Evolutionary conservation across 257 asterid genomes (phyloP), one percentile per base, ranked within the genome.

Genomic region (Solanum paucissectum): DNA sequence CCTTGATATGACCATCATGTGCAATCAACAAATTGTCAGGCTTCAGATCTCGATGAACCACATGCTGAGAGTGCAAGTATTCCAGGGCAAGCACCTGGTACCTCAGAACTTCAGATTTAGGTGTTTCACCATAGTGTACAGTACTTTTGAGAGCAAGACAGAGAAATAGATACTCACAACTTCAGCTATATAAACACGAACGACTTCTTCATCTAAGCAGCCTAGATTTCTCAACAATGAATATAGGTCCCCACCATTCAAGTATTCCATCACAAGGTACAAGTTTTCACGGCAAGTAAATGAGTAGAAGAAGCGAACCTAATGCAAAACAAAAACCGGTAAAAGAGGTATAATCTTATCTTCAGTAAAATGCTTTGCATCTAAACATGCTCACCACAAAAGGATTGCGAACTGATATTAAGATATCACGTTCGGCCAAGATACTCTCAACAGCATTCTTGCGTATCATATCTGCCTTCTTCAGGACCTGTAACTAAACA

Each of bases 401-500:
- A 86, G 98, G 99, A 93, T 97, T 96, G 90, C 98, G 99, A 86
- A 97, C 99, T 84, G 98, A 93, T 88, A 97, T 97, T 87, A 97
- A 92, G 89, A 97, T 97, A 93, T 97, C 98, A 68, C 99, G 98
- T 89, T 97, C 99, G 55, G 99, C 99, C 92, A 97, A 93, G 89
- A 97, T 97, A 94, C 99, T 97, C 93, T 97, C 99, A 81, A 97
- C 99, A 27, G 99, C 99, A 91, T 97, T 97, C 94, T 97, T 97
- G 62, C 99, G 95, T 90, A 97, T 92, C 99, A 95, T 97, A 90
- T 97, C 99, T 86, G 99, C 99, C 94, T 97, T 97, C 92, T 92
- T 96, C 71, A 97, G 98, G 87, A 97, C 98, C 99, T 97, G 93
- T 68, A 86, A 90, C 71, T 82, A 81, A 88, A 86, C 85, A 44